Conservation (phyloP, 345 rosid species). For the Linum tenue region DNA sequence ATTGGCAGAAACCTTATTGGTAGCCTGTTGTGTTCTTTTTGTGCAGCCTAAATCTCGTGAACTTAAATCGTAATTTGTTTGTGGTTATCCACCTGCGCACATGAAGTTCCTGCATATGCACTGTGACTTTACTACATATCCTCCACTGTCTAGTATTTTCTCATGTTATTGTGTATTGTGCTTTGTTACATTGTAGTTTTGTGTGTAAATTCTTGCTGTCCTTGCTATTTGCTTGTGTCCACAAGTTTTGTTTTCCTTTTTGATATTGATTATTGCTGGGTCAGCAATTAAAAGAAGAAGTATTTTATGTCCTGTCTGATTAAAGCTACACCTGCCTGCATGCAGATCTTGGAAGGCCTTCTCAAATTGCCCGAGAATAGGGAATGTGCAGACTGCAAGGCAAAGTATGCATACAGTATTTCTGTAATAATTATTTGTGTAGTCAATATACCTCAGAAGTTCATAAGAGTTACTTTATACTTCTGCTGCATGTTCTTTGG, state of each 20-base stretch:
- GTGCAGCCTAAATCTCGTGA: neutral
- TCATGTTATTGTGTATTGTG: neutral
- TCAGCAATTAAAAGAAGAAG: no score
- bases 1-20: neutral
- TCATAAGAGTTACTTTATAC: constrained; percentile 7
- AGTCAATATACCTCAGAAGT: constrained; percentile 1
- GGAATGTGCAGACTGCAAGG: constrained; percentile 97
- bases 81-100: neutral
- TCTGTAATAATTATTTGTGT: neutral
- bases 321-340: neutral
- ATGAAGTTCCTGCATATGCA: neutral
- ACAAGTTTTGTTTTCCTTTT: neutral
- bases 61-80: no score
- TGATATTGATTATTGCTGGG: neutral
- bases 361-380: constrained; percentile 73
- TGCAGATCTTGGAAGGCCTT: constrained; percentile 81
- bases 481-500: constrained; percentile 15
- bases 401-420: constrained; percentile 44
- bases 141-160: neutral
- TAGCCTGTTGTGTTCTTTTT: no score
- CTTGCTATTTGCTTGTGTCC: neutral
- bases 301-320: neutral
- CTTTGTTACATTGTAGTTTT: no score
- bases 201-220: neutral
- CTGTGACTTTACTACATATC: neutral